Conservation (phyloP, 176 grass and related monocot genomes). For the Oryza rufipogon region DNA sequence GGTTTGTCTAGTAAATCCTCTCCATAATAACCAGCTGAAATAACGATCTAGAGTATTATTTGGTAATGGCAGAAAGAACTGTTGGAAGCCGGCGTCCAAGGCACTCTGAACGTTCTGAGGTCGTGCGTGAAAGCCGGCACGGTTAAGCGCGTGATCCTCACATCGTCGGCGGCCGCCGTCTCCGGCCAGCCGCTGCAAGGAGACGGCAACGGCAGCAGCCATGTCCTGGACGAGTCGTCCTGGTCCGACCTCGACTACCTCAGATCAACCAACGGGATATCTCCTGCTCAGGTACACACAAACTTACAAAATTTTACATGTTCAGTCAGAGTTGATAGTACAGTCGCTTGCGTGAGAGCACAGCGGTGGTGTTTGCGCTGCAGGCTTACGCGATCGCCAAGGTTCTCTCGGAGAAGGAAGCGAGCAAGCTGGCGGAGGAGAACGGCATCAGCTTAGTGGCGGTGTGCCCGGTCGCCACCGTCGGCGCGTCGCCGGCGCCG, state of each 20-base stretch:
- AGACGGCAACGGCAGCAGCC: background rate
- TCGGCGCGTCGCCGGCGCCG: constrained; percentile 39
- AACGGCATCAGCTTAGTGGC: constrained; percentile 39
- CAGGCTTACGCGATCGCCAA: constrained; percentile 51
- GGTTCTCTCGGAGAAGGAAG: constrained; percentile 49
- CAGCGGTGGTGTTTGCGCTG: background rate
- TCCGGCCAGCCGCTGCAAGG: constrained; percentile 35
- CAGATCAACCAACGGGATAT: background rate
- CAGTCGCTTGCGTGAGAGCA: no score
- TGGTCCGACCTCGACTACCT: constrained; percentile 75
- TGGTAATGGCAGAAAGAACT: constrained; percentile 54
- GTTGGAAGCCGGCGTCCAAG: constrained; percentile 45
- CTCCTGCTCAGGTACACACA: no score
- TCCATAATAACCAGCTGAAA: no score
- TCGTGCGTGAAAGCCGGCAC: constrained; percentile 61
- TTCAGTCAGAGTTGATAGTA: no score
- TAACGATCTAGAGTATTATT: no score
- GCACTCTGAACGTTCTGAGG: constrained; percentile 62
- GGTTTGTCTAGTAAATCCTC: no score
- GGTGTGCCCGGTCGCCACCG: constrained; percentile 31
- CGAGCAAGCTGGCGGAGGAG: constrained; percentile 28
- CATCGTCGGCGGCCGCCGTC: constrained; percentile 56
- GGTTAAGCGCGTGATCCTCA: constrained; percentile 63
- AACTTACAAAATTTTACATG: no score
- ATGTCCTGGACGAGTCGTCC: constrained; percentile 60